phyloP scores from a whole-genome alignment of 176 grass and related monocot species.

The Ananas comosus region DNA sequence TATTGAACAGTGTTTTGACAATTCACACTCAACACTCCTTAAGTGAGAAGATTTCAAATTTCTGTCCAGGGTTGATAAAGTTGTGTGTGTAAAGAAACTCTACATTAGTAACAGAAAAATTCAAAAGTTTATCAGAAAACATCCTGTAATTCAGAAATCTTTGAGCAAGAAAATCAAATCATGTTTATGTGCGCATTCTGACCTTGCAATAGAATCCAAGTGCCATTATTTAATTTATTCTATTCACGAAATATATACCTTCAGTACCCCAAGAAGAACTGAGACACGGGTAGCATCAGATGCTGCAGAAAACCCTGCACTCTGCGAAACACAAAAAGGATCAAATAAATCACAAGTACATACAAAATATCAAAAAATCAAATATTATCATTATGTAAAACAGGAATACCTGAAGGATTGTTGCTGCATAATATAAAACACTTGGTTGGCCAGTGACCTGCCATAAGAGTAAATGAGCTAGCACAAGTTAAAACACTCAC shows the following conservation, averaged over 20 bases:
- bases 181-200: not conserved
- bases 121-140: no score
- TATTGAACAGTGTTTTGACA: no score
- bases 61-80: no score
- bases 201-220: not conserved
- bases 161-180: not conserved
- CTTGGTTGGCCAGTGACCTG: slow-evolving; percentile 96
- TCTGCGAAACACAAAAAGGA: slow-evolving; percentile 33
- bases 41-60: no score
- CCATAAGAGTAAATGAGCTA: slow-evolving; percentile 17
- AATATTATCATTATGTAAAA: not conserved
- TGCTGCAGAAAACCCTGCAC: slow-evolving; percentile 89
- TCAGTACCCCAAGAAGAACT: slow-evolving; percentile 87
- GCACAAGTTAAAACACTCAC: slow-evolving; percentile 7
- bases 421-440: slow-evolving; percentile 95
- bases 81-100: no score
- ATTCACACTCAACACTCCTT: no score
- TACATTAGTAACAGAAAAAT: no score
- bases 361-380: not conserved
- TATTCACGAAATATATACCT: slow-evolving; percentile 29
- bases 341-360: slow-evolving; percentile 5
- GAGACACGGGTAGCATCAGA: slow-evolving; percentile 92
- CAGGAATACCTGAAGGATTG: slow-evolving; percentile 76
- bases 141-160: no score
- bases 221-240: not conserved